Evolutionary conservation across 179 eudicot genomes (phyloP).

Genomic region (Camellia oleifera): DNA sequence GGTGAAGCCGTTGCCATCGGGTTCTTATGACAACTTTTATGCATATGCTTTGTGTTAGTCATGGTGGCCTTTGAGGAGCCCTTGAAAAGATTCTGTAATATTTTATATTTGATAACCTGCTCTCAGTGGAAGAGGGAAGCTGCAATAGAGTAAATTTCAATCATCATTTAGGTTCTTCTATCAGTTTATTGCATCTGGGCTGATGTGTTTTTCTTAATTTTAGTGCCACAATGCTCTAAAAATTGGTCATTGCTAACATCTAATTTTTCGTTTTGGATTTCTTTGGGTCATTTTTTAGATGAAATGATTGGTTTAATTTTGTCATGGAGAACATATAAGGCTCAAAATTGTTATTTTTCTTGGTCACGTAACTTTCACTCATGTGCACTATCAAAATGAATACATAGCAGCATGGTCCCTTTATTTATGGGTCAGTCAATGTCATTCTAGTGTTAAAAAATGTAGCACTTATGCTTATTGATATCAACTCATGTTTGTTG

Average conservation of each 20-base stretch:
- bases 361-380: not conserved
- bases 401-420: not conserved
- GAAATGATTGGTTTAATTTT: not conserved
- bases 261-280: not conserved
- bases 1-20: not conserved
- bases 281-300: not conserved
- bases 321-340: not conserved
- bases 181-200: not conserved
- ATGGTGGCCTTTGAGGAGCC: not conserved
- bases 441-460: not conserved
- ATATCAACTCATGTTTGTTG: not conserved
- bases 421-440: not conserved
- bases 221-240: not conserved
- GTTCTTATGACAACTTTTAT: not conserved
- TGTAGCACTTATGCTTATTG: not conserved
- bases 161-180: not conserved
- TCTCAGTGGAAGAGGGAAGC: not conserved
- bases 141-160: not conserved
- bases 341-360: not conserved
- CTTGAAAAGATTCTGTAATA: constrained; percentile 5
- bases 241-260: not conserved
- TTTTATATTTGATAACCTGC: not conserved
- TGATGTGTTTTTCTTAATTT: not conserved
- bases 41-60: not conserved
- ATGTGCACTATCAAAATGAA: not conserved